phyloP scores from a whole-genome alignment of 176 grass and related monocot species.

The Dendrocalamus sinicus region DNA sequence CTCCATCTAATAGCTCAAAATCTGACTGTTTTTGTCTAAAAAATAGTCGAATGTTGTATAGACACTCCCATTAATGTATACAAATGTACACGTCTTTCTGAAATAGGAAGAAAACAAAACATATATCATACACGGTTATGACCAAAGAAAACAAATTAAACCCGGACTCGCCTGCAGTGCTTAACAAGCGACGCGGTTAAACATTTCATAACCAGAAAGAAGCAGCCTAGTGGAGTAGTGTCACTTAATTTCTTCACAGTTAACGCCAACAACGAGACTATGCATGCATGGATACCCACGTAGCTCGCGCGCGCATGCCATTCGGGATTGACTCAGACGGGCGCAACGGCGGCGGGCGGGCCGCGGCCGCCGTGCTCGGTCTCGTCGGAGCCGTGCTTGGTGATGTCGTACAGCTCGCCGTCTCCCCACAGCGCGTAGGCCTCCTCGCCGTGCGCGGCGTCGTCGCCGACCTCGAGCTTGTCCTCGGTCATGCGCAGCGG shows the following conservation, averaged over 20 bases:
- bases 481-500: constrained; percentile 67
- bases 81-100: too few relatives aligned
- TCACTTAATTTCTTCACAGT: neutral
- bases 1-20: too few relatives aligned
- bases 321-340: neutral
- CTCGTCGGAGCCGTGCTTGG: constrained; percentile 46
- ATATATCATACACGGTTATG: too few relatives aligned
- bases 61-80: too few relatives aligned
- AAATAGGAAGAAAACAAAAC: too few relatives aligned
- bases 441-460: constrained; percentile 93
- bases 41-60: too few relatives aligned
- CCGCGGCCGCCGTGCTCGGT: neutral
- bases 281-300: neutral
- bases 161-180: too few relatives aligned
- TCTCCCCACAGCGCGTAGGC: constrained; percentile 95
- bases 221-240: neutral
- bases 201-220: neutral
- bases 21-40: too few relatives aligned
- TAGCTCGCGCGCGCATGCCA: neutral
- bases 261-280: neutral
- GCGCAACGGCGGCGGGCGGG: constrained; percentile 11
- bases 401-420: constrained; percentile 79
- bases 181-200: too few relatives aligned
- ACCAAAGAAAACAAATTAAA: too few relatives aligned
- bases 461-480: constrained; percentile 73